phyloP scores from a whole-genome alignment of 148 eudicot genomes.

The Polygonum aviculare region DNA sequence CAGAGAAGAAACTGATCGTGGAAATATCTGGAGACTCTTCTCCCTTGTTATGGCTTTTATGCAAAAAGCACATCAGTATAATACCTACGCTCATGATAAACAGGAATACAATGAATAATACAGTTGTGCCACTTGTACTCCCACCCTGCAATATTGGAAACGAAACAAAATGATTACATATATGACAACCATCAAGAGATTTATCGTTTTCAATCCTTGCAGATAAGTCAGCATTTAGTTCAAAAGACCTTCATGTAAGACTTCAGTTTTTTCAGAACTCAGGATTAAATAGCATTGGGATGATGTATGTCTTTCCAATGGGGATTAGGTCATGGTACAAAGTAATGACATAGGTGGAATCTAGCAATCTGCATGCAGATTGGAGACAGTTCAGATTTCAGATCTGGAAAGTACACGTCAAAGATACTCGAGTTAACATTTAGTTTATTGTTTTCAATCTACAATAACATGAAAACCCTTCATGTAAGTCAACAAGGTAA shows the following conservation, averaged over 20 bases:
- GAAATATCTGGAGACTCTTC: constrained; percentile 39
- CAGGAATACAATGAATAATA: constrained; percentile 68
- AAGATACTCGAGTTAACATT: background rate
- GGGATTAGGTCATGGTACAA: background rate
- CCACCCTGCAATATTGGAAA: constrained; percentile 60
- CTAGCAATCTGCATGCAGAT: background rate
- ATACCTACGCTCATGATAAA: constrained; percentile 71
- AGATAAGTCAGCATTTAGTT: background rate
- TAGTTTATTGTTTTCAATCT: background rate
- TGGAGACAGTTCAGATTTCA: background rate
- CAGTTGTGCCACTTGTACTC: constrained; percentile 62
- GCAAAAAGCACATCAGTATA: constrained; percentile 78
- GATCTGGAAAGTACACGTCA: background rate
- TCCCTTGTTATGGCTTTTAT: constrained; percentile 40
- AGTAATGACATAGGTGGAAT: background rate
- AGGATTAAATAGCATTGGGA: too few relatives aligned
- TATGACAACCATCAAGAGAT: background rate
- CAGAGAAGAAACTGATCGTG: constrained; percentile 31
- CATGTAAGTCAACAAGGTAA: background rate
- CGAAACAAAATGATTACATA: background rate
- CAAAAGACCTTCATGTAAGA: background rate
- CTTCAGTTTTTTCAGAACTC: background rate
- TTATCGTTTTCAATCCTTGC: too few relatives aligned
- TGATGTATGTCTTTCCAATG: background rate
- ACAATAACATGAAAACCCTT: background rate